These are phyloP conservation scores for Vigna angularis DNA, from an alignment of 306 rosid species.

Conservation along the genomic window DNA sequence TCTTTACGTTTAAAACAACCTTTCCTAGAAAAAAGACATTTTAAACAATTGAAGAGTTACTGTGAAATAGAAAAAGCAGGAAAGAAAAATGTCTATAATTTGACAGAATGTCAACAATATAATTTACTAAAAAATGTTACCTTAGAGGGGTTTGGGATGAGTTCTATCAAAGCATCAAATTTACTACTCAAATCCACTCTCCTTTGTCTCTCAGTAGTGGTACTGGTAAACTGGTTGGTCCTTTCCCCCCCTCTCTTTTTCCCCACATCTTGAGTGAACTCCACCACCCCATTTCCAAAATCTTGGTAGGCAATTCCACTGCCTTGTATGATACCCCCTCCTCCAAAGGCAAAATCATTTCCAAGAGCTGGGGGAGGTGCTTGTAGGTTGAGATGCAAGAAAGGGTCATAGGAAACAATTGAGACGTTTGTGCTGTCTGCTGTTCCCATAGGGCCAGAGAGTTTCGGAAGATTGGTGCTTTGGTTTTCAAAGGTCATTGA, in stretches of 20 bases:
- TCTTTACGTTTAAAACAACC: no score
- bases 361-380: slow-evolving; percentile 61
- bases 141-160: slow-evolving; percentile 77
- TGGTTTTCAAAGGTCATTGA: slow-evolving; percentile 61
- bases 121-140: slow-evolving; percentile 37
- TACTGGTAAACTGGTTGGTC: slow-evolving; percentile 49
- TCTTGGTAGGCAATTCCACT: no score
- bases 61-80: no score
- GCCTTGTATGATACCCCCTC: no score
- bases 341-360: no score
- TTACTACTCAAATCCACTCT: slow-evolving; percentile 65
- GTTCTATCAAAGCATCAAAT: slow-evolving; percentile 51
- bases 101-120: no score
- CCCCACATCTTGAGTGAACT: slow-evolving; percentile 52
- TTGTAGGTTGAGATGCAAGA: slow-evolving; percentile 62
- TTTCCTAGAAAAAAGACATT: no score
- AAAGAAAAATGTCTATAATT: no score
- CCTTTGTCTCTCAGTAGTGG: slow-evolving; percentile 64
- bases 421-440: slow-evolving; percentile 43
- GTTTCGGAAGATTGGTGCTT: slow-evolving; percentile 9
- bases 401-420: slow-evolving; percentile 54
- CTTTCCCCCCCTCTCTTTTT: slow-evolving; percentile 62
- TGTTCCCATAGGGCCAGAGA: not conserved
- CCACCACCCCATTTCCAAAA: no score
- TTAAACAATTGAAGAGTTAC: no score